A percentile compares a stretch with the other conserved stretches of the same genome.
These are phyloP conservation scores for Mycena sanguinolenta DNA, from an alignment of 768 basidiomycete genomes.

Conservation along the genomic window DNA sequence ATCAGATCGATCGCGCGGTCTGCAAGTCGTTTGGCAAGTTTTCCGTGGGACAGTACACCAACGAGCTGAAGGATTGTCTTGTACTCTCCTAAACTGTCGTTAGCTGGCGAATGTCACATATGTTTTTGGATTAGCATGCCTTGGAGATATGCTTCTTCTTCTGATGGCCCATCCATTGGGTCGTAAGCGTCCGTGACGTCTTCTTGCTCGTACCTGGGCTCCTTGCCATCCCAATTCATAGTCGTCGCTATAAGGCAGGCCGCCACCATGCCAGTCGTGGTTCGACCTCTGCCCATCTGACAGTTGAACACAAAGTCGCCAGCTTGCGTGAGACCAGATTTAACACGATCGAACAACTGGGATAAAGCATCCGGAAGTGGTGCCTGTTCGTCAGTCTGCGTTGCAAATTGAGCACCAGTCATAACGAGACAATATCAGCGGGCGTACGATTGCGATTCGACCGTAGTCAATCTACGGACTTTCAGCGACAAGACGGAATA, in stretches of 20 bases:
- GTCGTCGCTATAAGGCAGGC: constrained; percentile 88
- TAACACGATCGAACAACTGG: constrained; percentile 82
- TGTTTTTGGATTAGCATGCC: constrained; percentile 57
- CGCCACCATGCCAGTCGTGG: constrained; percentile 96
- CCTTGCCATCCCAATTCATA: constrained; percentile 67
- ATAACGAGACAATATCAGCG: background rate
- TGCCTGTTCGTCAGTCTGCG: constrained; percentile 95
- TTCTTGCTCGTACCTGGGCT: constrained; percentile 51
- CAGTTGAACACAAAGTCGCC: constrained; percentile 95
- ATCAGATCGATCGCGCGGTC: constrained; percentile 92
- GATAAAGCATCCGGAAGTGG: constrained; percentile 90
- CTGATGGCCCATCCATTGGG: constrained; percentile 84
- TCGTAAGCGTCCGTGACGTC: constrained; percentile 65
- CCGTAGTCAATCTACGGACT: constrained; percentile 80
- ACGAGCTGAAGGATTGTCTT: constrained; percentile 96
- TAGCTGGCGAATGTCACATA: background rate
- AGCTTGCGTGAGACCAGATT: constrained; percentile 65
- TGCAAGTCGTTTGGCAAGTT: constrained; percentile 90
- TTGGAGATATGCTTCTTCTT: constrained; percentile 90
- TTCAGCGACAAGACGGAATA: background rate
- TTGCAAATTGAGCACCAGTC: constrained; percentile 23
- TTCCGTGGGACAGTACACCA: constrained; percentile 91
- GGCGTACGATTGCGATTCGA: constrained; percentile 88
- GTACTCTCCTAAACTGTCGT: constrained; percentile 82
- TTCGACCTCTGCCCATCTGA: constrained; percentile 93